Evolutionary conservation across 164 flowering plant genomes (phyloP).

Genomic region (Umbellularia californica): DNA sequence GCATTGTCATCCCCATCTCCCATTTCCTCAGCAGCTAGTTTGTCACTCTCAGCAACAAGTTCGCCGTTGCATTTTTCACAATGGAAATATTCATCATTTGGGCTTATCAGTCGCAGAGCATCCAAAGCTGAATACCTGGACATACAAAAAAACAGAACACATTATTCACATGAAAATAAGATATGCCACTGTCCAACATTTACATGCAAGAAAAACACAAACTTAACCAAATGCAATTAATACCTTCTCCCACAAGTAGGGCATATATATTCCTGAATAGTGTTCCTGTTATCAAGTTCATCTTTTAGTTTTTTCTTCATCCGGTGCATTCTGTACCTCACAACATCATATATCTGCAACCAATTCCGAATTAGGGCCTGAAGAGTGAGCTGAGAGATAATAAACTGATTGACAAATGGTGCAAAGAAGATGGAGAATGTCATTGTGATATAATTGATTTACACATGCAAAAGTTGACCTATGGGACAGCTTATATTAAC

Average conservation of each 20-base stretch:
- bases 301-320: conserved; percentile 92
- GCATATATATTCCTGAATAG: conserved; percentile 90
- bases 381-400: background rate
- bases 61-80: conserved; percentile 88
- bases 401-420: background rate
- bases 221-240: conserved; percentile 1
- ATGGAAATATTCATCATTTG: conserved; percentile 68
- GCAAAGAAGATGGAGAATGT: background rate
- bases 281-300: conserved; percentile 83
- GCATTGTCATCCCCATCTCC: conserved; percentile 97
- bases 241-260: conserved; percentile 80
- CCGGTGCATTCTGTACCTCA: conserved; percentile 86
- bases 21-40: conserved; percentile 73
- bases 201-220: background rate
- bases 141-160: conserved; percentile 4
- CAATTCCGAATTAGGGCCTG: conserved; percentile 7
- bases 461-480: background rate
- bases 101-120: conserved; percentile 63
- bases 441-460: background rate
- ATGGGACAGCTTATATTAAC: background rate
- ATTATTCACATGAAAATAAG: background rate
- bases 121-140: conserved; percentile 90
- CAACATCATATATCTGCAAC: conserved; percentile 88
- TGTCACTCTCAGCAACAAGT: conserved; percentile 91
- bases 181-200: background rate